Evolutionary conservation across 352 stramenopile genomes (phyloP).

Genomic region (Elongisporangium senticosum): DNA sequence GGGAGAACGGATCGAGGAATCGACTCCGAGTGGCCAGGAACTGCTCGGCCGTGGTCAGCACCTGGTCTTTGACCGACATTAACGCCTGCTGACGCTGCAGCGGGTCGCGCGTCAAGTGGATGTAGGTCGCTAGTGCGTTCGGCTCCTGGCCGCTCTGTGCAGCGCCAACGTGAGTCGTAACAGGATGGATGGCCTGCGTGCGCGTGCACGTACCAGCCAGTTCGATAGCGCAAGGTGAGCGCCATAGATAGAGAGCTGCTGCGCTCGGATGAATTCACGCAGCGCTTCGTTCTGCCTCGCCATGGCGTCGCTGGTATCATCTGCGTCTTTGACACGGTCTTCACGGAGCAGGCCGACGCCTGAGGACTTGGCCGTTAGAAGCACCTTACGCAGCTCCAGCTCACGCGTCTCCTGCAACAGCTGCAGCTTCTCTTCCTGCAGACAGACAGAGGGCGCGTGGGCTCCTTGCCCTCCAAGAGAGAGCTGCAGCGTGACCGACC

Average conservation of each 20-base stretch:
- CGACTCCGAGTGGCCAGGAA: slow-evolving; percentile 19
- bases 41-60: slow-evolving; percentile 14
- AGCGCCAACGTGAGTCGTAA: too few species aligned
- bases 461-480: too few species aligned
- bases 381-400: slow-evolving; percentile 11
- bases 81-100: slow-evolving; percentile 2
- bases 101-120: too few species aligned
- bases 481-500: too few species aligned
- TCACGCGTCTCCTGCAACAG: slow-evolving; percentile 14
- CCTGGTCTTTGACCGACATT: slow-evolving; percentile 15
- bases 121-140: too few species aligned
- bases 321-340: slow-evolving; percentile 7
- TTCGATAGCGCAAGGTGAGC: too few species aligned
- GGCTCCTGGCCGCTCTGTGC: too few species aligned
- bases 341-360: too few species aligned
- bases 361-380: slow-evolving; percentile 11
- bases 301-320: slow-evolving; percentile 1
- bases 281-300: background rate
- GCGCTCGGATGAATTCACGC: slow-evolving; percentile 13
- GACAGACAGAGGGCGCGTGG: too few species aligned
- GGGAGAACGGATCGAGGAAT: slow-evolving; percentile 13
- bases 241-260: too few species aligned
- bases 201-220: too few species aligned
- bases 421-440: slow-evolving; percentile 25
- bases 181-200: too few species aligned